Conservation (phyloP, 2,329 filamentous ascomycete genomes). For the Aspergillus pseudoglaucus region DNA sequence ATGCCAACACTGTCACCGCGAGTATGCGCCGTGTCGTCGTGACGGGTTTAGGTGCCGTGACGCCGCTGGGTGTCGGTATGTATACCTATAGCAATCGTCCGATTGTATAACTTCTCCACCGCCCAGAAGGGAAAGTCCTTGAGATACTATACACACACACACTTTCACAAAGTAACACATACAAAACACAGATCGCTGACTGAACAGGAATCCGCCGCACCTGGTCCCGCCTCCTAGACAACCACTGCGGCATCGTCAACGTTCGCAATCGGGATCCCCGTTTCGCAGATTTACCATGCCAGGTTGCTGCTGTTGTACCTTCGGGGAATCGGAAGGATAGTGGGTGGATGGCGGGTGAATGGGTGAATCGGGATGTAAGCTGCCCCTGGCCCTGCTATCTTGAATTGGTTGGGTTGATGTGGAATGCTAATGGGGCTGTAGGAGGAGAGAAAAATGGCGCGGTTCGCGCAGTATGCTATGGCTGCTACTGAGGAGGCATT, state of each 20-base stretch:
- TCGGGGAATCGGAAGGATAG: conserved; percentile 42
- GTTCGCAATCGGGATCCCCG: conserved; percentile 55
- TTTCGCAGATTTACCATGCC: conserved; percentile 73
- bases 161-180: too few species aligned
- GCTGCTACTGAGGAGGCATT: conserved; percentile 82
- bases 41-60: conserved; percentile 74
- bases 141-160: too few species aligned
- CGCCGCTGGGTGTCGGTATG: conserved; percentile 71
- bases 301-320: conserved; percentile 77
- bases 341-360: conserved; percentile 39
- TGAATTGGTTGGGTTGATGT: too few species aligned
- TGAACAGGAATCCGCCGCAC: conserved; percentile 59
- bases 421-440: conserved; percentile 32
- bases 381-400: too few species aligned
- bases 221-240: conserved; percentile 74
- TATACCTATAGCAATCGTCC: conserved; percentile 3
- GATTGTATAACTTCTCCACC: conserved; percentile 20
- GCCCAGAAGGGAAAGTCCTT: conserved; percentile 24
- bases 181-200: too few species aligned
- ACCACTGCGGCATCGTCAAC: conserved; percentile 73
- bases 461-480: conserved; percentile 85
- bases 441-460: conserved; percentile 75
- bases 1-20: too few species aligned
- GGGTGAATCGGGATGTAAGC: conserved; percentile 40
- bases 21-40: conserved; percentile 64